Base-by-base conservation (phyloP, 495 filamentous ascomycete species). In the Tuber microsphaerosporum region DNA sequence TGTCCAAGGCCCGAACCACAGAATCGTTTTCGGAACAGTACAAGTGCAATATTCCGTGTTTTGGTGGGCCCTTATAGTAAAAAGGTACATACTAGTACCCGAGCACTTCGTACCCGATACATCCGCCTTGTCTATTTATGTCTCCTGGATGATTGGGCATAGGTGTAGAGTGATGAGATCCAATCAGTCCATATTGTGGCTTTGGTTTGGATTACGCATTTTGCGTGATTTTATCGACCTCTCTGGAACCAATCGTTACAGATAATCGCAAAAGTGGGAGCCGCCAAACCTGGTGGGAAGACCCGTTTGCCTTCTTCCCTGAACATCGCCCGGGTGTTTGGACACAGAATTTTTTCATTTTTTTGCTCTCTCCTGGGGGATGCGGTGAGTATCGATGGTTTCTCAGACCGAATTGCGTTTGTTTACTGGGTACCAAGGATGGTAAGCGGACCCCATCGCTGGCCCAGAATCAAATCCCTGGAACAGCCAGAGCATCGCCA, bases 131-230 rank as follows among this genome's bases (percentile, higher is more conserved):
- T 65, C n/a, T 34, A 65, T 65, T 26, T 34, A 17, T 34, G 34
- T 65, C 26, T 65, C 34, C 56, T 9, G 26, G 31, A 34, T 31
- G 31, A 34, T 65, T 65, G 56, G 26, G 3, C 51, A 61, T 65
- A 65, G 56, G 26, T 14, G 56, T 31, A 65, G 26, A 65, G 16
- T 65, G 12, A 34, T 65, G 56, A 65, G 56, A 65, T 65, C 56
- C 26, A 65, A 65, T 65, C 56, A 34, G 26, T 34, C 56, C 26
- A 34, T 34, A 31, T 65, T 65, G 56, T 65, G 56, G 56, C 56
- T 65, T 65, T 65, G 56, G 56, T 65, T 65, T 65, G 26, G 56
- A 65, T 65, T 65, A 34, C 56, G 26, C 56, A 65, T 65, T 34
- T 65, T 65, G 56, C 56, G 56, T 65, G 56, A 65, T 65, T 65